Evolutionary conservation across 768 basidiomycete genomes (phyloP), one percentile per base, ranked within the genome.

Genomic region (Tylopilus felleus): DNA sequence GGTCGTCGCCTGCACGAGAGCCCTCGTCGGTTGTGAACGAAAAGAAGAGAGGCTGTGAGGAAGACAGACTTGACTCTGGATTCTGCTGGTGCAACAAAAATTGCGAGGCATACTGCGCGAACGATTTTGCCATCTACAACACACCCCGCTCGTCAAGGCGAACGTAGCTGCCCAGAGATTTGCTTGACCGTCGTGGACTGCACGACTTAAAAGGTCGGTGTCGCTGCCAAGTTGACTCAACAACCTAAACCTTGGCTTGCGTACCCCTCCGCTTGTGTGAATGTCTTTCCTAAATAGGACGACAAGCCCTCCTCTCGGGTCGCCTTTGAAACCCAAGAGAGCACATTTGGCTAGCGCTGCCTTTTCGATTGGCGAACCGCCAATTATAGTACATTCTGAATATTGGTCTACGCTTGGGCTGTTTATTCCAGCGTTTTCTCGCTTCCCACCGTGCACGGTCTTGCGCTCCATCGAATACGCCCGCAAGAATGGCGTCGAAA

Each of bases 1-100:
- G 68, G 56, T 74, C 69, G 64, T 75, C 71, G 55, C 77, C 81
- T 60, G 74, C 72, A 67, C 80, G 78, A 55, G 76, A 72, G 51
- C 79, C 86, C 50, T 84, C 78, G 73, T 89, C 87, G 58, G 88
- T 89, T 42, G 85, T 85, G 71, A 92, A 91, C 19, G 90, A 92
- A 77, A 88, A 93, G 77, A 93, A 93, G 70, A 93, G 81, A 50
- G 90, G 90, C 71, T 90, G 88, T 35, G 75, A 77, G 36, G 83
- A 84, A 21, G 82, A 80, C 38, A 80, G 78, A 62, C 80, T 72
- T 60, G 79, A 80, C 35, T 80, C 75, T 53, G 68, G 65, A 51
- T 76, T 74, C 54, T 73, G 77, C 63, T 82, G 83, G 60, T 80
- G 78, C 66, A 79, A 84, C 68, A 91, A 75, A 67, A 90, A 90